Percentiles rank a stretch among this genome's conserved stretches.
These are phyloP conservation scores for Leishmania tarentolae DNA, from an alignment of 208 protist species.

Conservation along the genomic window DNA sequence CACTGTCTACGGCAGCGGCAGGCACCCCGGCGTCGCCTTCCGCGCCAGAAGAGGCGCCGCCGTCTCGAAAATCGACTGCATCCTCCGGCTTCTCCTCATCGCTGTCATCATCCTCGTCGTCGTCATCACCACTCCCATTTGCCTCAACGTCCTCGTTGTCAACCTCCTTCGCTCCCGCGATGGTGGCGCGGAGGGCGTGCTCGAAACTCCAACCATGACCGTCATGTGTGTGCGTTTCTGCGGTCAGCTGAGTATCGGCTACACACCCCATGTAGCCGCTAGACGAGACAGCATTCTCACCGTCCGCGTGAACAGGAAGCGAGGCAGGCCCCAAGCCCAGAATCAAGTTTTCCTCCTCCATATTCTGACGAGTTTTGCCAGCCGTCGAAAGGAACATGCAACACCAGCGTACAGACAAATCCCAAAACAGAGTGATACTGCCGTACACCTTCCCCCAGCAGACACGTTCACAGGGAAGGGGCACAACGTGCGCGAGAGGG, in stretches of 20 bases:
- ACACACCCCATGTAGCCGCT: neutral
- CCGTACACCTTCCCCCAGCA: neutral
- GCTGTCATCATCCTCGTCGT: neutral
- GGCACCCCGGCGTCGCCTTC: neutral
- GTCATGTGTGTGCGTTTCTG: neutral
- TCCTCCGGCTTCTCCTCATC: conserved; percentile 3
- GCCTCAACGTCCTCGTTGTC: neutral
- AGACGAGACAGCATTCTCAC: conserved; percentile 1
- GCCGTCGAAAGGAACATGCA: neutral
- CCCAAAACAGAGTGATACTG: neutral
- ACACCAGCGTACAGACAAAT: neutral
- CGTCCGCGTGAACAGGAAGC: conserved; percentile 5
- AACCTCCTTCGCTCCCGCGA: neutral
- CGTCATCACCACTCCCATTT: neutral
- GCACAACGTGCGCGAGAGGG: neutral
- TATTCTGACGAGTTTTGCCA: neutral
- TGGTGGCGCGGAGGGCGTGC: conserved; percentile 17
- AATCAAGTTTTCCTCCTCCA: conserved; percentile 46
- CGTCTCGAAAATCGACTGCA: conserved; percentile 16
- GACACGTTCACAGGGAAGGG: neutral
- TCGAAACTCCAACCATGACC: conserved; percentile 31
- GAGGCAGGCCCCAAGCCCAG: conserved; percentile 23
- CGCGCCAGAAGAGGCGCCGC: neutral
- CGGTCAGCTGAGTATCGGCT: neutral
- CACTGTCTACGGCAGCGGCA: neutral